Evolutionary conservation across 495 filamentous ascomycete species (phyloP).

Genomic region (Neurospora sublineolata): DNA sequence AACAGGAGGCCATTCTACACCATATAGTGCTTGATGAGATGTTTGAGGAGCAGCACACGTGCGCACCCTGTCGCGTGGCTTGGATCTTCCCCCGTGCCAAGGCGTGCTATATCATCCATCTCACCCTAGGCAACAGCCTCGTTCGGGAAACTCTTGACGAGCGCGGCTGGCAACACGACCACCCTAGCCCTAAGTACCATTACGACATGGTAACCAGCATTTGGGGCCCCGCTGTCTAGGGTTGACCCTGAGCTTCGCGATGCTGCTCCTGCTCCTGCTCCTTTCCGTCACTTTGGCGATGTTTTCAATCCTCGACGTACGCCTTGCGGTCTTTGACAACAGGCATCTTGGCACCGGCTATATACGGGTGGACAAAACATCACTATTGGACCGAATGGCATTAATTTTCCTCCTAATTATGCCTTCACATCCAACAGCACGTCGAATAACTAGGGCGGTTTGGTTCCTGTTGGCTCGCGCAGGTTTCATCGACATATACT

Average conservation of each 20-base stretch:
- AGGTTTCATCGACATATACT: background rate
- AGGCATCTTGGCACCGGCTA: background rate
- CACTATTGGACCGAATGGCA: background rate
- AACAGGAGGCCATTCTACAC: background rate
- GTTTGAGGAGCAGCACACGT: background rate
- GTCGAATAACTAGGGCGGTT: background rate
- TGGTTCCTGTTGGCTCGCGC: background rate
- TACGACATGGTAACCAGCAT: background rate
- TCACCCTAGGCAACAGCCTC: background rate
- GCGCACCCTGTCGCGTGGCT: background rate
- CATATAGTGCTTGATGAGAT: background rate
- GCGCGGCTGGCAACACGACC: background rate
- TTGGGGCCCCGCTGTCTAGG: background rate
- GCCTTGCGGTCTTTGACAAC: background rate
- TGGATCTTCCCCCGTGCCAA: background rate
- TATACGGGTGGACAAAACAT: background rate
- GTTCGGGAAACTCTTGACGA: background rate
- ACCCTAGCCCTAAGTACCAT: background rate
- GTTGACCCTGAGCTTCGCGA: background rate
- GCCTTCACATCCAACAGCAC: background rate
- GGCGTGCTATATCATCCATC: background rate
- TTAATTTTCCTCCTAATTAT: background rate
- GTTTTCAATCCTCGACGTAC: too few species aligned
- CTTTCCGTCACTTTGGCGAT: background rate
- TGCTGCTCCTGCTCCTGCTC: background rate